phyloP scores from a whole-genome alignment of 805 yeast genomes.

The Pichia manshurica region DNA sequence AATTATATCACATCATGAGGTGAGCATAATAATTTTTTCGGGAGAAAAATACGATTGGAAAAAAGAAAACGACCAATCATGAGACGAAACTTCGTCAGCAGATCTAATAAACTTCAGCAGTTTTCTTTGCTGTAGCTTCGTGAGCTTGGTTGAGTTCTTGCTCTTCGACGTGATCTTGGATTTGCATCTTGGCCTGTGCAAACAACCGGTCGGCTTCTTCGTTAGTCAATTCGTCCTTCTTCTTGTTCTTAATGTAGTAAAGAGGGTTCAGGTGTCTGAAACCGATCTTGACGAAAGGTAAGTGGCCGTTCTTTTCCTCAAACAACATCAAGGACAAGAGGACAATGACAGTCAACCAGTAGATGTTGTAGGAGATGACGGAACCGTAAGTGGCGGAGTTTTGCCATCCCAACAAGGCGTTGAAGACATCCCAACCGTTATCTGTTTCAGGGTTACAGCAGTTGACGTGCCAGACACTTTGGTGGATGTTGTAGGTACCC shows the following conservation, averaged over 20 bases:
- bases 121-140: neutral
- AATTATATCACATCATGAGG: too few species aligned
- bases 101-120: conserved; percentile 1
- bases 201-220: conserved; percentile 53
- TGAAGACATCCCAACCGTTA: conserved; percentile 96
- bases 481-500: conserved; percentile 81
- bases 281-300: conserved; percentile 53
- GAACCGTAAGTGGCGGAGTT: conserved; percentile 94
- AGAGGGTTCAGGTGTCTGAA: conserved; percentile 61
- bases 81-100: too few species aligned
- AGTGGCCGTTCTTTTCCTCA: conserved; percentile 80
- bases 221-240: conserved; percentile 49
- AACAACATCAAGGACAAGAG: conserved; percentile 57
- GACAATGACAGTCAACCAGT: conserved; percentile 70
- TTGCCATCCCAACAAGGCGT: conserved; percentile 94
- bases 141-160: neutral
- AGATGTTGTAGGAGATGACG: conserved; percentile 78
- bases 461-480: conserved; percentile 91
- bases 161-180: neutral
- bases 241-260: conserved; percentile 64
- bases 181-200: conserved; percentile 31
- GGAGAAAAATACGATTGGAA: too few species aligned
- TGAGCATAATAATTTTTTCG: too few species aligned
- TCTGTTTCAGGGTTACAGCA: conserved; percentile 92
- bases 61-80: too few species aligned